Base-by-base conservation (phyloP, 371 early-diverging fungal species). In the Mycotypha africana region DNA sequence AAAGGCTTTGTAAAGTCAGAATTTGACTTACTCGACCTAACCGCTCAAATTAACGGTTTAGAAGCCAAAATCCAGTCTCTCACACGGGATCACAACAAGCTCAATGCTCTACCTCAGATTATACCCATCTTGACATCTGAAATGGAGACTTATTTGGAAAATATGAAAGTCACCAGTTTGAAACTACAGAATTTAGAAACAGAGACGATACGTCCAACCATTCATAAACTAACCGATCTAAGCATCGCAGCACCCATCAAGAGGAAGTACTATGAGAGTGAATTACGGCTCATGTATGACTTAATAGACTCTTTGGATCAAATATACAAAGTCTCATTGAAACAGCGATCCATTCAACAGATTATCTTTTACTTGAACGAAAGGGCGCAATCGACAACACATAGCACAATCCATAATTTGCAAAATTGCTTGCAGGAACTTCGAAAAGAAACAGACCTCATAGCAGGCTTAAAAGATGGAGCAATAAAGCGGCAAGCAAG, bases 21-120 rank as follows among this genome's bases (percentile, higher is more conserved):
- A 38, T 58, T 52, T 24, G 53, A 45, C 6, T 15, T 49, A 2
- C 31, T 58, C 15, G 53, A 53, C 28, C 14, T 49, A 2, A 45
- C 14, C 16, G 47, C 53, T 19, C 53, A 58, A 28, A 49, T 58
- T 6, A 33, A 45, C 9, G 58, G 58, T 3, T 49, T 34, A n/a
- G 24, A 45, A n/a, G 45, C 47, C 10, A 39, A 42, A 7, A 45
- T 60, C 6, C 36, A 38, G 4, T 7, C 24, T 3, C 19, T 60
- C 12, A 26, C 52, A 7, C 40, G 22, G 14, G 52, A 56, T 10
- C 24, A 20, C 20, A 20, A 26, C 2, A 56, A 26, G n/a, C 10
- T 51, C 16, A 57, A 56, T 22, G 22, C 39, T 1, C 35, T 57
- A 21, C 53, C 57, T n/a, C 47, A 57, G 17, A 24, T 45, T 6